Percentiles rank a stretch among this genome's conserved stretches.
Conservation (phyloP, 2,329 filamentous ascomycete species). For the Thyridium curvatum region DNA sequence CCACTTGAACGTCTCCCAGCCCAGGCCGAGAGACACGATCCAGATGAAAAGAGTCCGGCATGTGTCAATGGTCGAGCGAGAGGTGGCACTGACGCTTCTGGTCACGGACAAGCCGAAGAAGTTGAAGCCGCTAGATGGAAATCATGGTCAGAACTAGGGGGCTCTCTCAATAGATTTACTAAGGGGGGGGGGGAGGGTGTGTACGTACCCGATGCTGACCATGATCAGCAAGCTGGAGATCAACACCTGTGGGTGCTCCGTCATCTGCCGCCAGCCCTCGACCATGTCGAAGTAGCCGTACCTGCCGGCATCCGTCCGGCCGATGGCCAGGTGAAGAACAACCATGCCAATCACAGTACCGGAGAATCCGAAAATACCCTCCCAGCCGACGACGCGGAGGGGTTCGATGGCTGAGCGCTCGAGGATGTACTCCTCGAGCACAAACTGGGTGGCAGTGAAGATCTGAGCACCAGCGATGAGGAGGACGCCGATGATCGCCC, state of each 20-base stretch:
- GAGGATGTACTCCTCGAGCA: constrained; percentile 89
- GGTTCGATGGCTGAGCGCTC: constrained; percentile 62
- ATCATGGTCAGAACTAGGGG: constrained; percentile 4
- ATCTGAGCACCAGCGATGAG: constrained; percentile 93
- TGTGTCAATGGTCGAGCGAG: constrained; percentile 93
- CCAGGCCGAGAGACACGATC: constrained; percentile 86
- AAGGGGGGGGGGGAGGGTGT: neutral
- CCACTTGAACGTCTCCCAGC: constrained; percentile 98
- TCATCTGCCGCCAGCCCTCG: constrained; percentile 80
- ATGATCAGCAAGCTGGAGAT: constrained; percentile 85
- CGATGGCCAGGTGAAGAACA: constrained; percentile 70
- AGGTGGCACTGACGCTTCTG: constrained; percentile 80
- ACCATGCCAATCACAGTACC: constrained; percentile 76
- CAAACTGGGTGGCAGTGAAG: constrained; percentile 95
- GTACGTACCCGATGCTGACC: constrained; percentile 84
- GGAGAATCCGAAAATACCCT: constrained; percentile 83
- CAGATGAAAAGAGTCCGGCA: constrained; percentile 97
- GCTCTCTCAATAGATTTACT: constrained; percentile 11
- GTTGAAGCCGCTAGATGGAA: constrained; percentile 73
- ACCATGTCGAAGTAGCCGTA: constrained; percentile 86
- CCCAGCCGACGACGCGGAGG: constrained; percentile 90
- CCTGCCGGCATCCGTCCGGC: constrained; percentile 64
- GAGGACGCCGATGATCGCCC: constrained; percentile 75
- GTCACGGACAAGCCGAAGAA: constrained; percentile 97
- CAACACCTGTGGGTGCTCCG: constrained; percentile 62